phyloP scores from a whole-genome alignment of 352 stramenopile genomes.

The Plasmopara viticola region DNA sequence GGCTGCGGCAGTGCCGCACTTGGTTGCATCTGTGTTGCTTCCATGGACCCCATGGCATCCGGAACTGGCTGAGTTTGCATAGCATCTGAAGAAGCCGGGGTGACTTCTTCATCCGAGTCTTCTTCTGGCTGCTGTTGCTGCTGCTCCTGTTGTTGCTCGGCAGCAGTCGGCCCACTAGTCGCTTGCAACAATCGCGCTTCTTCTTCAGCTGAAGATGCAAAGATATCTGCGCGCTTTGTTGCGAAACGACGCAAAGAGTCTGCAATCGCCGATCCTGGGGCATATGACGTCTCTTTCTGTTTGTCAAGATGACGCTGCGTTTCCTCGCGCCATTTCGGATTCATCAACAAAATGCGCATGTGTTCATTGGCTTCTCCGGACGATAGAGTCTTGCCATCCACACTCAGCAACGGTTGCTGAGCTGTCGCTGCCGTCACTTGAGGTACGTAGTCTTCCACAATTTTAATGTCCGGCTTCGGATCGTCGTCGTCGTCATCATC shows the following conservation, averaged over 20 bases:
- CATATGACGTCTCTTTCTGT: conserved; percentile 94
- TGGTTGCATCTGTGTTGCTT: conserved; percentile 10
- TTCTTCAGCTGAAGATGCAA: conserved; percentile 85
- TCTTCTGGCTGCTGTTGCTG: conserved; percentile 22
- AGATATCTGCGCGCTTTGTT: conserved; percentile 90
- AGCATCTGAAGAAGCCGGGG: conserved; percentile 5
- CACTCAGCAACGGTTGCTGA: conserved; percentile 51
- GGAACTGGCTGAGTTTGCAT: conserved; percentile 8
- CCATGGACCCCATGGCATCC: conserved; percentile 4
- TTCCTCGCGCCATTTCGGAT: conserved; percentile 98
- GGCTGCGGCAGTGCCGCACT: conserved; percentile 8
- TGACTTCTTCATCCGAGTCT: conserved; percentile 34
- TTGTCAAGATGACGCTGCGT: conserved; percentile 93
- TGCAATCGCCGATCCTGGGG: conserved; percentile 92
- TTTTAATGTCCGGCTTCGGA: conserved; percentile 57
- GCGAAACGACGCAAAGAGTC: conserved; percentile 92
- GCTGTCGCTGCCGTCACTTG: conserved; percentile 26
- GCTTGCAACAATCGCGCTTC: conserved; percentile 63
- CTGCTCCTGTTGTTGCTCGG: conserved; percentile 13
- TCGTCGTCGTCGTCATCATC: conserved; percentile 59
- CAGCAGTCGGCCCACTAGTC: conserved; percentile 20
- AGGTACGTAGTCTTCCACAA: conserved; percentile 85
- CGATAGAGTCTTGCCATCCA: conserved; percentile 87
- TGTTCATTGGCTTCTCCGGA: conserved; percentile 93
- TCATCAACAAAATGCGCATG: conserved; percentile 98